Percentiles rank a stretch among this genome's conserved stretches.
phyloP scores from a whole-genome alignment of 2,329 filamentous ascomycete species.

The Chrysosphaeria jannelii region DNA sequence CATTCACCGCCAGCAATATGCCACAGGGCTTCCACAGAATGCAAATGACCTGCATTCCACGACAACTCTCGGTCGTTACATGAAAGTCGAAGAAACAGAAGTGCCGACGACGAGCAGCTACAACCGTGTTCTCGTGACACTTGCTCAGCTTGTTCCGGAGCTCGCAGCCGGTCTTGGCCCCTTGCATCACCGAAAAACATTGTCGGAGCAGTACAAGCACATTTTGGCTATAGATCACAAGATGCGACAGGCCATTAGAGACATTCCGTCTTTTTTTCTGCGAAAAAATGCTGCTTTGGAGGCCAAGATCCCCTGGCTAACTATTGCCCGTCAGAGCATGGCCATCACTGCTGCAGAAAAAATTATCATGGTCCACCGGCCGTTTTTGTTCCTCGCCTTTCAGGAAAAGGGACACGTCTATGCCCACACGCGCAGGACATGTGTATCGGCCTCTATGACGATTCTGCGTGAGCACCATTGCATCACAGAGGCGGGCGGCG shows the following conservation, averaged over 20 bases:
- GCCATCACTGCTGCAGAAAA: constrained; percentile 12
- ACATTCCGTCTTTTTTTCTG: constrained; percentile 8
- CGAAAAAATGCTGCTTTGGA: constrained; percentile 5
- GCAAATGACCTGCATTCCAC: constrained; percentile 8
- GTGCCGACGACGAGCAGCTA: constrained; percentile 6
- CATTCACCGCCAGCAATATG: constrained; percentile 9
- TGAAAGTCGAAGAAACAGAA: constrained; percentile 2
- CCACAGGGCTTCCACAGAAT: constrained; percentile 8
- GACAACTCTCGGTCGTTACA: neutral
- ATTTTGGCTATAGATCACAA: constrained; percentile 8
- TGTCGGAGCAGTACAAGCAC: constrained; percentile 8
- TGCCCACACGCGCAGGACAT: constrained; percentile 8
- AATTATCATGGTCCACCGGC: constrained; percentile 12
- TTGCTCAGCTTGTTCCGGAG: constrained; percentile 8
- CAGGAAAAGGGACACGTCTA: constrained; percentile 6
- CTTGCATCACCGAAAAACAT: constrained; percentile 7
- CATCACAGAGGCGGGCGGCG: constrained; percentile 3
- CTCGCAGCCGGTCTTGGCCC: constrained; percentile 9
- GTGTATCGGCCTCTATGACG: constrained; percentile 10
- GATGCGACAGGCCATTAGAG: constrained; percentile 8
- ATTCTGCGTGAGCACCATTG: constrained; percentile 7
- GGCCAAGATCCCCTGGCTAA: constrained; percentile 8
- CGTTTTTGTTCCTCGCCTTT: constrained; percentile 9
- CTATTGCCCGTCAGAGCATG: constrained; percentile 9
- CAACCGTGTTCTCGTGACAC: constrained; percentile 6